These are phyloP conservation scores for Penicillium alfredii DNA, from an alignment of 495 filamentous ascomycete species.

Conservation along the genomic window DNA sequence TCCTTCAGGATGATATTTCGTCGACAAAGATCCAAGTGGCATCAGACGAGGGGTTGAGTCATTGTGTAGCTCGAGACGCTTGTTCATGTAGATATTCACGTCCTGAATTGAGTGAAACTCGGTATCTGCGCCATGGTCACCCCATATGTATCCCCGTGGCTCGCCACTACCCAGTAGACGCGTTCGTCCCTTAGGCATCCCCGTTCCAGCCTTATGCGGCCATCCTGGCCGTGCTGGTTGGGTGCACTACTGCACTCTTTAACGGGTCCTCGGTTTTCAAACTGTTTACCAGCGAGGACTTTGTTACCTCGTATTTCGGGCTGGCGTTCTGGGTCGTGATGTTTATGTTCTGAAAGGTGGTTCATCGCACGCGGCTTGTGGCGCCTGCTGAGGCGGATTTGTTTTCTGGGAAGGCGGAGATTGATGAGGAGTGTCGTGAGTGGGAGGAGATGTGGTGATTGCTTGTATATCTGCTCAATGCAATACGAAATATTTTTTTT, in stretches of 20 bases:
- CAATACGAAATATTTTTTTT: no score
- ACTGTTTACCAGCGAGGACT: constrained; percentile 28
- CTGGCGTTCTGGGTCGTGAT: constrained; percentile 28
- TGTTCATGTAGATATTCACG: no score
- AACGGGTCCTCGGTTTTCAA: constrained; percentile 32
- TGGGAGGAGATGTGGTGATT: constrained; percentile 34
- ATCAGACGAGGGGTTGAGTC: no score
- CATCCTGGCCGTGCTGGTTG: constrained; percentile 19
- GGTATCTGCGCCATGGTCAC: no score
- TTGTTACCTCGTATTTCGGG: constrained; percentile 31
- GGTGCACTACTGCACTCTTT: constrained; percentile 18
- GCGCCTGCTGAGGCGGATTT: constrained; percentile 22
- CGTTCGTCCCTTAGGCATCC: constrained; percentile 23
- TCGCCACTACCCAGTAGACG: no score
- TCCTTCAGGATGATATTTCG: no score
- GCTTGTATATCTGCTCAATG: no score
- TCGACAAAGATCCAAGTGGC: no score
- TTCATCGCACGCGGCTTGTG: constrained; percentile 25
- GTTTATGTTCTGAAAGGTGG: constrained; percentile 31
- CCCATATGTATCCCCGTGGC: no score
- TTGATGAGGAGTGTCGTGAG: constrained; percentile 28
- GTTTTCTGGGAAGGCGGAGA: constrained; percentile 25
- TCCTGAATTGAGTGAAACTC: no score
- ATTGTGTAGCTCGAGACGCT: no score
- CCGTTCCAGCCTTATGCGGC: constrained; percentile 28